Base-by-base conservation (phyloP, 1,284 basidiomycete species). In the Gomphus sp. region DNA sequence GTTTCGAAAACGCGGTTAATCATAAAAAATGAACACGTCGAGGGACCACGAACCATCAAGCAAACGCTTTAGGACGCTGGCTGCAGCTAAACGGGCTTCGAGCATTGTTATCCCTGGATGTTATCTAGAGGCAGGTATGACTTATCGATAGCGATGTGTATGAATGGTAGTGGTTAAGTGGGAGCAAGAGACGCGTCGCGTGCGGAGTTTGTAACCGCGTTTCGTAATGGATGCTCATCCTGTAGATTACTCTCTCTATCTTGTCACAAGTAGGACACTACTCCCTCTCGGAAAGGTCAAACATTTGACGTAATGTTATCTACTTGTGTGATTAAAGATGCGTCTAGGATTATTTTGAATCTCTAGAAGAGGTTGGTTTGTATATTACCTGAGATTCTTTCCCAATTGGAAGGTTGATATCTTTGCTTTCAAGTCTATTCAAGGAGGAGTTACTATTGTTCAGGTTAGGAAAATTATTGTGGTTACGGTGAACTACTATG, bases 71-170 rank as follows among this genome's bases (percentile, higher is more conserved):
- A 96, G 78, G 4, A 85, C 83, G 6, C 83, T 84, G 1, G 93
- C 92, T 72, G 93, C 87, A 63, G 81, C 77, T 56, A 96, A 81
- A 70, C 88, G 89, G 22, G 93, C 93, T 85, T 95, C 93, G 64
- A 95, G 81, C 93, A 96, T 95, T 43, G 36, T 52, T 33, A 33
- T 16, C n/a, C 36, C n/a, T 49, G 47, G 28, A 22, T 2, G 45
- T 10, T 16, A 36, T 33, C 39, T 25, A 34, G 11, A 50, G 55
- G 2, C 10, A 18, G n/a, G 14, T 31, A 47, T 28, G 28, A 45
- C n/a, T 25, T 45, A 55, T 47, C 14, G 43, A 47, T 12, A 28
- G 28, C 25, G 18, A 43, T 9, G 3, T 25, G 52, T 4, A 28
- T 2, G 22, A 1, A 2, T n/a, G 53, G 54, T 55, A 22, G 25